These are phyloP conservation scores for Fusarium aywerte DNA, from an alignment of 2,329 filamentous ascomycete genomes.

Conservation along the genomic window DNA sequence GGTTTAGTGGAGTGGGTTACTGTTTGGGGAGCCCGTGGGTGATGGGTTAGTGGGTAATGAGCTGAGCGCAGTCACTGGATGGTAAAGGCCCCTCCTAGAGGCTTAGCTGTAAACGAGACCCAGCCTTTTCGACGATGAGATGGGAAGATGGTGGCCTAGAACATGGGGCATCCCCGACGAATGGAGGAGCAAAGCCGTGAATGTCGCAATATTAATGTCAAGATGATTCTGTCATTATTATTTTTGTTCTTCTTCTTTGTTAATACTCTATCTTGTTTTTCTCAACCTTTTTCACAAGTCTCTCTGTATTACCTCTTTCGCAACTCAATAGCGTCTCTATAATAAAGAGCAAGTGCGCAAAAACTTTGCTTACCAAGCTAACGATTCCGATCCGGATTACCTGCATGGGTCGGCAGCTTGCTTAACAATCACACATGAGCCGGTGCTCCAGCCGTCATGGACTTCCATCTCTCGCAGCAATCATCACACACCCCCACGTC, in stretches of 20 bases:
- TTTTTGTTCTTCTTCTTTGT: slow-evolving; percentile 2
- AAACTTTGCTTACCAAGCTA: slow-evolving; percentile 28
- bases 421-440: slow-evolving; percentile 44
- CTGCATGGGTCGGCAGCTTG: slow-evolving; percentile 16
- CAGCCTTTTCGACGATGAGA: slow-evolving; percentile 14
- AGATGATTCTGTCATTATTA: neutral
- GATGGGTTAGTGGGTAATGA: slow-evolving; percentile 41
- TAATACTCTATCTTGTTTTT: neutral
- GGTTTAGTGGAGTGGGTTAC: slow-evolving; percentile 23
- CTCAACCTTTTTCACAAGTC: neutral
- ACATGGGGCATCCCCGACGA: slow-evolving; percentile 14
- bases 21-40: slow-evolving; percentile 19
- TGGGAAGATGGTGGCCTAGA: slow-evolving; percentile 16
- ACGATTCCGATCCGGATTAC: slow-evolving; percentile 9
- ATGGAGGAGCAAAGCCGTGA: slow-evolving; percentile 7
- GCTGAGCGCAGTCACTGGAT: slow-evolving; percentile 32
- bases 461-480: slow-evolving; percentile 30
- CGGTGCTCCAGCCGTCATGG: slow-evolving; percentile 32
- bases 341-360: neutral
- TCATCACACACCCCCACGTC: slow-evolving; percentile 25
- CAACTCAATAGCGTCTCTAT: neutral
- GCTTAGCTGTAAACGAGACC: slow-evolving; percentile 25
- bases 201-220: slow-evolving; percentile 23
- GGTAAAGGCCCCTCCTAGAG: slow-evolving; percentile 8
- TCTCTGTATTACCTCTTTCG: slow-evolving; percentile 1